A percentile compares a stretch with the other conserved stretches of the same genome.
Evolutionary conservation across 345 rosid species (phyloP).

Genomic region (Firmiana major): DNA sequence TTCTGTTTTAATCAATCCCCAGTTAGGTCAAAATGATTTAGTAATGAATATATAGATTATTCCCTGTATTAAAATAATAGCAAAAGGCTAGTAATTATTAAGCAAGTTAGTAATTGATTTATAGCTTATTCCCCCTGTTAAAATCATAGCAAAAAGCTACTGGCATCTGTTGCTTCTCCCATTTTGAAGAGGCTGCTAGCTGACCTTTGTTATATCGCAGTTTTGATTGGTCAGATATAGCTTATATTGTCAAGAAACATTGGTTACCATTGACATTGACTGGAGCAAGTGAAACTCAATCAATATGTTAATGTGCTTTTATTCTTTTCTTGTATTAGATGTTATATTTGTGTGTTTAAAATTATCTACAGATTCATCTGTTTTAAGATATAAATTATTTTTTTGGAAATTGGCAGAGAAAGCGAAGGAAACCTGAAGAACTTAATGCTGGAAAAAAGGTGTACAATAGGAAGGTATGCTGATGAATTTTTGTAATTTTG

Average conservation of each 20-base stretch:
- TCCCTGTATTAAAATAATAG: too few relatives aligned
- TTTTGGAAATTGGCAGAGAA: constrained; percentile 53
- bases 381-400: constrained; percentile 8
- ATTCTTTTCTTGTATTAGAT: neutral
- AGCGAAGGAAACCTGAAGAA: constrained; percentile 83
- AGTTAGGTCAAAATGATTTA: neutral
- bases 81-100: too few relatives aligned
- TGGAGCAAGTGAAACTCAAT: neutral
- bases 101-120: too few relatives aligned
- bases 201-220: too few relatives aligned
- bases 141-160: too few relatives aligned
- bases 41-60: neutral
- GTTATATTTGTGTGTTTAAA: neutral
- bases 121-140: neutral
- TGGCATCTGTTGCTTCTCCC: too few relatives aligned
- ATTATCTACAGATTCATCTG: neutral
- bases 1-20: neutral
- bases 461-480: constrained; percentile 63
- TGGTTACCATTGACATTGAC: neutral
- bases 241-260: neutral
- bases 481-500: neutral
- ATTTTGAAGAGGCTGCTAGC: too few relatives aligned
- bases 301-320: neutral
- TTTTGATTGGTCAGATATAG: too few relatives aligned
- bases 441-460: constrained; percentile 49